Percentiles rank a stretch among this genome's conserved stretches.
These are phyloP conservation scores for Corymbia calophylla DNA, from an alignment of 441 rosid genomes.

Conservation along the genomic window DNA sequence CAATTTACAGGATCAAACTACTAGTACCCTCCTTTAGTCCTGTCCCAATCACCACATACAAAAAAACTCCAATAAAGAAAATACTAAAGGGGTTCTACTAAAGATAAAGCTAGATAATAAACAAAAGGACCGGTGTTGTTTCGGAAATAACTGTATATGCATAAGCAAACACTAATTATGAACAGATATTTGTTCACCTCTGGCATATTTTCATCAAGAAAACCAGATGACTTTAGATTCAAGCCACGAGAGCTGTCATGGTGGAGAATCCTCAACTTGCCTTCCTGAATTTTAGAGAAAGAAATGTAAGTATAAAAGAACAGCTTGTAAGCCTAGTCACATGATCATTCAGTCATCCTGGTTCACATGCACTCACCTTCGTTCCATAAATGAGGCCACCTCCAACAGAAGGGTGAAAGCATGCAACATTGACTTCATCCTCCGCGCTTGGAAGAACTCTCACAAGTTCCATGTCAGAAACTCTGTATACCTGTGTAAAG, in stretches of 20 bases:
- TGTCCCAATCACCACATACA: background rate
- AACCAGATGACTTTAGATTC: conserved; percentile 37
- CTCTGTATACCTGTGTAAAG: conserved; percentile 64
- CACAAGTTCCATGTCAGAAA: conserved; percentile 94
- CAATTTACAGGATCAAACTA: background rate
- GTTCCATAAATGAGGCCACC: conserved; percentile 96
- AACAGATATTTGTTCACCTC: conserved; percentile 45
- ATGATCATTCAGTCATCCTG: background rate
- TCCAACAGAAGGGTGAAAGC: conserved; percentile 84
- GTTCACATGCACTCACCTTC: conserved; percentile 37
- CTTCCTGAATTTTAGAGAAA: conserved; percentile 58
- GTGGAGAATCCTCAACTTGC: conserved; percentile 75
- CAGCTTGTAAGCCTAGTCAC: background rate
- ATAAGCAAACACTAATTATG: background rate
- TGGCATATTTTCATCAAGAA: conserved; percentile 49
- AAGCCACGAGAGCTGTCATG: conserved; percentile 52
- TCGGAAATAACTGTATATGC: background rate
- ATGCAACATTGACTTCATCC: conserved; percentile 94
- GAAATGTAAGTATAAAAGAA: background rate
- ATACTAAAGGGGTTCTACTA: background rate
- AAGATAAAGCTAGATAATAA: background rate
- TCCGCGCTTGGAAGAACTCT: conserved; percentile 93
- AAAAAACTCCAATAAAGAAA: background rate
- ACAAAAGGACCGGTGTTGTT: background rate
- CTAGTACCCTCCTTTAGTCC: background rate